Conservation (phyloP, 805 yeast genomes). For the Candida rishiriensis region DNA sequence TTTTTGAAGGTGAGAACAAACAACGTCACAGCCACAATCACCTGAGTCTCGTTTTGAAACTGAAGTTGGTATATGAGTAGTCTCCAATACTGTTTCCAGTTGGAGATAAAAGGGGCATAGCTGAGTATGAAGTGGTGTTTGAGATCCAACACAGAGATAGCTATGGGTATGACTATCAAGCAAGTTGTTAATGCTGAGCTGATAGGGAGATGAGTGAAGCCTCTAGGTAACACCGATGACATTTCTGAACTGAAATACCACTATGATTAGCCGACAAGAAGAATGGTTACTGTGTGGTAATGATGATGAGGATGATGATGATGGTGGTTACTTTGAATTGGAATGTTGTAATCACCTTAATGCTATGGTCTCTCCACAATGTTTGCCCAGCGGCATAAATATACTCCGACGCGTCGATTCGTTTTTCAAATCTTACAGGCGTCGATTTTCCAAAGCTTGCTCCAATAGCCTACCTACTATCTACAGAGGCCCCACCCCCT, state of each 20-base stretch:
- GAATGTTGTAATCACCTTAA: too few relatives aligned
- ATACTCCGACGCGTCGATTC: too few relatives aligned
- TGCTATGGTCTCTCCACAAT: too few relatives aligned
- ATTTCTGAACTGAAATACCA: conserved; percentile 4
- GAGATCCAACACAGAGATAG: conserved; percentile 38
- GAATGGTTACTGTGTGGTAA: too few relatives aligned
- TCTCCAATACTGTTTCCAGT: conserved; percentile 58
- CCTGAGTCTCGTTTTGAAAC: conserved; percentile 59
- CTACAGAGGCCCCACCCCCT: too few relatives aligned
- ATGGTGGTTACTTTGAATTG: too few relatives aligned
- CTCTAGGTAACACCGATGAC: conserved; percentile 29
- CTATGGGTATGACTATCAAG: conserved; percentile 35
- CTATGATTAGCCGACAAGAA: too few relatives aligned
- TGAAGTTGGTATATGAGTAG: conserved; percentile 44
- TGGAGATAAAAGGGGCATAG: conserved; percentile 49
- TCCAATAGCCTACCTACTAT: too few relatives aligned
- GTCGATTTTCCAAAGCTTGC: too few relatives aligned
- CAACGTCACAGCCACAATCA: conserved; percentile 38
- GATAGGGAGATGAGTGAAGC: conserved; percentile 35
- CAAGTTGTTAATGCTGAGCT: conserved; percentile 33
- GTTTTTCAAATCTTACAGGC: too few relatives aligned
- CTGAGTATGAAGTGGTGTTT: conserved; percentile 41
- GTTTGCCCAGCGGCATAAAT: too few relatives aligned
- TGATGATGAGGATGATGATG: too few relatives aligned
- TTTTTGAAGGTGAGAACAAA: conserved; percentile 49